Base-by-base conservation (phyloP, 768 basidiomycete species). In the Lentinula raphanica region DNA sequence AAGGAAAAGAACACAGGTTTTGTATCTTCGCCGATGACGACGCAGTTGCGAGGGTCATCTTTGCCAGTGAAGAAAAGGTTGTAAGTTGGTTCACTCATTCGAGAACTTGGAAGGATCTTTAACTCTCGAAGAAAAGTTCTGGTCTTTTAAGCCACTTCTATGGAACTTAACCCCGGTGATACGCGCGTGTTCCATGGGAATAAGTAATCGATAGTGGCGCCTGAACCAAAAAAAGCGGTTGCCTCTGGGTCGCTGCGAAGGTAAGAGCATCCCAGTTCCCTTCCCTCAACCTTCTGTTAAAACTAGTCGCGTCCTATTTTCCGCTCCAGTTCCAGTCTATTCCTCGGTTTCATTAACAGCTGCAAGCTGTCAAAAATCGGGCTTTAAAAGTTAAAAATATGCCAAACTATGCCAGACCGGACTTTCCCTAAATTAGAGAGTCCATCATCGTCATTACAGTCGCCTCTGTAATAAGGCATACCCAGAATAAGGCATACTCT, bases 11-110 rank as follows among this genome's bases (percentile, higher is more conserved):
- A 86, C 63, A 87, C 70, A 0, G 80, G 80, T 62, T 74, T 78
- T 31, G 72, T 74, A 69, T 82, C 82, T 65, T 85, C 80, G 39
- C 87, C 86, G 63, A 89, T 88, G 72, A 89, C 71, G 58, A 83
- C 77, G 67, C 84, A 86, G 58, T 76, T 78, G 56, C 87, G 82
- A 45, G 87, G 86, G 72, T 90, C 80, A 68, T 85, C 84, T 66
- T 75, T 74, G 56, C 86, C 84, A 48, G 86, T 85, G 76, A 89
- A 90, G 72, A 80, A 88, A 32, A 90, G 71, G 66, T 80, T 72
- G 69, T 77, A 86, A 59, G 78, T 73, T 59, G 75, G 72, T 42
- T 49, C 11, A 5, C 42, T 27, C 76, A 74, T 71, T 54, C 17
- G 62, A 38, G 54, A 38, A 51, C 23, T 53, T 36, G 32, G 35